These are phyloP conservation scores for Fusarium zealandicum DNA, from an alignment of 2,329 filamentous ascomycete genomes.

Conservation along the genomic window DNA sequence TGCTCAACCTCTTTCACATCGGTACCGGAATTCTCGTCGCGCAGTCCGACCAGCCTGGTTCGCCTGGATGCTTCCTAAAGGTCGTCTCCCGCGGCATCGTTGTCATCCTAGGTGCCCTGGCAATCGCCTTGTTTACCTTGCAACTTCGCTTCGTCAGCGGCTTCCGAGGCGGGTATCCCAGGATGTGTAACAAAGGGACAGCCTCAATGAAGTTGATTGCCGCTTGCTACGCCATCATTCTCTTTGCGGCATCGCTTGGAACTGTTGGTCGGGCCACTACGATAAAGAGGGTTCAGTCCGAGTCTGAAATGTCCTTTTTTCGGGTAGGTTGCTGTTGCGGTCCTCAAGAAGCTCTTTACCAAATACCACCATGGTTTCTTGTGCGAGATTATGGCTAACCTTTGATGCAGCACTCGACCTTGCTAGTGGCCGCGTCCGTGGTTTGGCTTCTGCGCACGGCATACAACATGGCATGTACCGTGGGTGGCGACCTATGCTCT, in stretches of 20 bases:
- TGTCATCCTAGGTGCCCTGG: conserved; percentile 22
- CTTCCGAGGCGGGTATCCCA: neutral
- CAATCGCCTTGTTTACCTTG: conserved; percentile 29
- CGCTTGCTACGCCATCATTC: conserved; percentile 6
- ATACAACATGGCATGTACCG: conserved; percentile 31
- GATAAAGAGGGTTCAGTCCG: conserved; percentile 29
- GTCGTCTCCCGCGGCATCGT: conserved; percentile 22
- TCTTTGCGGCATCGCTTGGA: conserved; percentile 25
- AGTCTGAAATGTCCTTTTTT: conserved; percentile 17
- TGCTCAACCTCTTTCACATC: conserved; percentile 38
- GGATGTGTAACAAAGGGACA: no score
- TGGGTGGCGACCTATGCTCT: no score
- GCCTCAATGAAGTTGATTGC: no score
- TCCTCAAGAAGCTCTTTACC: neutral
- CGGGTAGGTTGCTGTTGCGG: conserved; percentile 17
- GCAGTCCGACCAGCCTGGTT: conserved; percentile 2
- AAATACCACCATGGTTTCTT: neutral
- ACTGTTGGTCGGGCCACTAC: conserved; percentile 23
- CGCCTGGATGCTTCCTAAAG: conserved; percentile 24
- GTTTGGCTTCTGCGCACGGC: conserved; percentile 39
- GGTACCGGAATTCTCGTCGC: conserved; percentile 32
- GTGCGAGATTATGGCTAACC: neutral
- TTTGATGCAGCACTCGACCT: conserved; percentile 27
- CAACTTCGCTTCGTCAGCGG: conserved; percentile 11
- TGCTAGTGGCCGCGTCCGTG: conserved; percentile 33